Conservation (phyloP, 202 grass and related monocot genomes). For the Setaria viridis region DNA sequence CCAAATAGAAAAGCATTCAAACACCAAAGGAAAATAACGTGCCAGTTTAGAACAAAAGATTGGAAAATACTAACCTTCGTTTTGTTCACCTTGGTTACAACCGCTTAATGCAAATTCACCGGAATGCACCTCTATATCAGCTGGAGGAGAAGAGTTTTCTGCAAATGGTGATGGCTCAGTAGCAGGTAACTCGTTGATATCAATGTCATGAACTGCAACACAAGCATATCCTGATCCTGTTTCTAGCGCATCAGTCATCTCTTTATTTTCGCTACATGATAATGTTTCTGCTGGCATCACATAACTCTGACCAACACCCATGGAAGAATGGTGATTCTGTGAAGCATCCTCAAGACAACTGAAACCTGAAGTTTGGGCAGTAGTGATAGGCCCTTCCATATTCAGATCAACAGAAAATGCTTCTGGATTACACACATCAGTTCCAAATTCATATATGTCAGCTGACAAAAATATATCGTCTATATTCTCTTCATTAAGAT, state of each 20-base stretch:
- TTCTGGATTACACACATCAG: background rate
- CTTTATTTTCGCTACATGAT: constrained; percentile 26
- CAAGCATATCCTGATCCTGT: constrained; percentile 1
- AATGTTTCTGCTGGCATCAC: constrained; percentile 28
- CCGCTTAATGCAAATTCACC: background rate
- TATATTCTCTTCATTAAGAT: constrained; percentile 39
- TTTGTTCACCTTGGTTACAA: constrained; percentile 18
- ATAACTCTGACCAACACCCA: background rate
- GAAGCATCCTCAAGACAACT: background rate
- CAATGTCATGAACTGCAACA: constrained; percentile 3
- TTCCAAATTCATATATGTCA: constrained; percentile 48
- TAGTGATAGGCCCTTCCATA: background rate
- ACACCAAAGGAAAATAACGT: background rate
- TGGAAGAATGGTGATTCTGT: background rate
- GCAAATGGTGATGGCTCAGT: background rate
- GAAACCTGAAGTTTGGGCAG: constrained; percentile 9
- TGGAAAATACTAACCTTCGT: constrained; percentile 23
- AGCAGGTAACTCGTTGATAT: constrained; percentile 6
- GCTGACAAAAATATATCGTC: constrained; percentile 56
- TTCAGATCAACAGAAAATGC: constrained; percentile 23
- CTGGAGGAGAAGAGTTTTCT: background rate
- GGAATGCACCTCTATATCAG: background rate
- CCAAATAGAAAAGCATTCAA: background rate
- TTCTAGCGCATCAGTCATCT: background rate
- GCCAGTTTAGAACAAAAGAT: background rate